Evolutionary conservation across 2,329 filamentous ascomycete genomes (phyloP), one percentile per base, ranked within the genome.

Genomic region (Ophiostoma sp.): DNA sequence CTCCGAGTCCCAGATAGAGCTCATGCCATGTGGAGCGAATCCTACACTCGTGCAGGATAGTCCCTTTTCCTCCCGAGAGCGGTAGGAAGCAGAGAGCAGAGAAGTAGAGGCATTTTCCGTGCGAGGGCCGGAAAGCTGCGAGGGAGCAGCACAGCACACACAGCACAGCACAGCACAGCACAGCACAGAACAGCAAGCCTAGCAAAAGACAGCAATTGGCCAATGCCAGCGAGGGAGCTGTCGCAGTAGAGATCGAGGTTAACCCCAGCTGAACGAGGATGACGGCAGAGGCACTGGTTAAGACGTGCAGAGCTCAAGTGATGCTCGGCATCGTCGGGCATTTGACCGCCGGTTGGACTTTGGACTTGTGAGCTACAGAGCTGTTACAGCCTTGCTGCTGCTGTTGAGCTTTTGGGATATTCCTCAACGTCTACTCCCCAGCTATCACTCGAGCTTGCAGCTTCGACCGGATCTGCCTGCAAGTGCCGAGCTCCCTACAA

Each of bases 21-120:
- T 67, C 15, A 44, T n/a, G 44, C 52, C 54, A 64, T 67, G 69
- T 70, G 69, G 69, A 70, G 36, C 65, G 69, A 35, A 70, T 39
- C 65, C 52, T 57, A 57, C 52, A 41, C 52, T 60, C 33, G n/a
- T 23, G 10, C 10, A 48, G 23, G 8, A 15, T 11, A 13, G 44
- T 62, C 33, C 35, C 65, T 44, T 52, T 60, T 67, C 48, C 31
- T 70, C 23, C 52, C 62, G 52, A 35, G 65, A 41, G 39, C 1
- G 33, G 20, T 36, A 35, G 11, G 20, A 60, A 27, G 62, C 15
- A 39, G 36, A 23, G 36, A 41, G 64, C 27, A 31, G 27, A 31
- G 27, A 31, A 31, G 27, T 5, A 23, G 36, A 41, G 64, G 68
- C 41, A 69, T 67, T 57, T 66, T 36, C 60, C 17, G 44, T 27